phyloP scores from a whole-genome alignment of 2,329 filamentous ascomycete species.

The Cercospora zeae-maydis region DNA sequence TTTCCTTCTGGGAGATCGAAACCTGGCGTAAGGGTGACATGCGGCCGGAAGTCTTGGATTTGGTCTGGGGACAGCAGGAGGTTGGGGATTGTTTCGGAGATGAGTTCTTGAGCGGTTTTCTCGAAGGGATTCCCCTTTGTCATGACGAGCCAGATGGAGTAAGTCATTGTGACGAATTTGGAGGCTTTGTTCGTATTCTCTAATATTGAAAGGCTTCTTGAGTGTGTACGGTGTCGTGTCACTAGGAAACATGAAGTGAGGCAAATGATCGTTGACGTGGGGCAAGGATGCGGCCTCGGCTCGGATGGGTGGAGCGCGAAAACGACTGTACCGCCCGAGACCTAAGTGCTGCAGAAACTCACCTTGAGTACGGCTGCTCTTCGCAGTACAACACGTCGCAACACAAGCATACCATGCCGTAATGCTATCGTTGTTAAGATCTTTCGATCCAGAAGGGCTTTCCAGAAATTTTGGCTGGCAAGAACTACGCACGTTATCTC shows the following conservation, averaged over 20 bases:
- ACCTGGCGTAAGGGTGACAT: conserved; percentile 25
- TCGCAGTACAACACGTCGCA: no score
- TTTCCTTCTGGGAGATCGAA: conserved; percentile 15
- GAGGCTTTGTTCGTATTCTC: not conserved
- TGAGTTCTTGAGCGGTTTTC: conserved; percentile 28
- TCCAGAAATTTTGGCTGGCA: no score
- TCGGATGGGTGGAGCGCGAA: conserved; percentile 3
- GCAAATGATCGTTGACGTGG: not conserved
- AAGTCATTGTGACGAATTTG: conserved; percentile 6
- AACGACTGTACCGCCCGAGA: not conserved
- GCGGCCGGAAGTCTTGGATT: conserved; percentile 21
- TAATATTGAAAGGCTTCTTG: not conserved
- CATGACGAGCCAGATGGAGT: conserved; percentile 28
- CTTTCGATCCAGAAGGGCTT: no score
- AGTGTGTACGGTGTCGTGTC: not conserved
- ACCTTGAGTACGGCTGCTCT: no score
- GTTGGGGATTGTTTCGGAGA: conserved; percentile 25
- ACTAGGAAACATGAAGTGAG: not conserved
- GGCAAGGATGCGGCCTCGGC: not conserved
- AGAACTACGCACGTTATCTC: no score
- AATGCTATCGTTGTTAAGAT: no score
- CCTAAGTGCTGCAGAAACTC: not conserved
- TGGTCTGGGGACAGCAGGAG: conserved; percentile 19
- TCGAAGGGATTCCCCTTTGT: conserved; percentile 22
- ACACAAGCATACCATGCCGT: no score